These are phyloP conservation scores for Colletotrichum filicis DNA, from an alignment of 2,329 filamentous ascomycete genomes.

Conservation along the genomic window DNA sequence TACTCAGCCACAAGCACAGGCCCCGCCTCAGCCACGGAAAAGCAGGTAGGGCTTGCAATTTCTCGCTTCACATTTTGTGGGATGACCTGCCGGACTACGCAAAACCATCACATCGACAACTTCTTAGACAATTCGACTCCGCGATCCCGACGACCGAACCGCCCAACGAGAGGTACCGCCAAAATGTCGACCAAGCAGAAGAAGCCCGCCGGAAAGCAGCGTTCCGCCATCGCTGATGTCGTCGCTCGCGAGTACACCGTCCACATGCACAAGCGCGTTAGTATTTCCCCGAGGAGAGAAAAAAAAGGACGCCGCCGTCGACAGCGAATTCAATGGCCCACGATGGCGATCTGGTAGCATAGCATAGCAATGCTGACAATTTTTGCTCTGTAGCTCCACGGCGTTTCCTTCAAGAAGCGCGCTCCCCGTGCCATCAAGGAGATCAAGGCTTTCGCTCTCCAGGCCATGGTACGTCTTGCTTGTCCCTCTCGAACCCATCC, in stretches of 20 bases:
- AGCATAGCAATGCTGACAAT: constrained; percentile 46
- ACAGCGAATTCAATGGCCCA: constrained; percentile 8
- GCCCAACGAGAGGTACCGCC: constrained; percentile 42
- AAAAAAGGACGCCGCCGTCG: constrained; percentile 37
- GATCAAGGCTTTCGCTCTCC: constrained; percentile 92
- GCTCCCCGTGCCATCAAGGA: constrained; percentile 99
- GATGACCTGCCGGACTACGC: constrained; percentile 16
- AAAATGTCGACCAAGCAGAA: constrained; percentile 74
- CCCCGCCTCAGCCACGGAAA: constrained; percentile 6
- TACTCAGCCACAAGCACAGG: constrained; percentile 2
- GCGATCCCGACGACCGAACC: constrained; percentile 34
- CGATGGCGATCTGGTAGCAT: constrained; percentile 10
- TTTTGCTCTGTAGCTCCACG: constrained; percentile 78
- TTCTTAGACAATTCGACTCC: constrained; percentile 33
- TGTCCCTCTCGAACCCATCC: constrained; percentile 3
- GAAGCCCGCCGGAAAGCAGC: constrained; percentile 75
- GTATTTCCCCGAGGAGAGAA: constrained; percentile 48
- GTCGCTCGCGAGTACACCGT: constrained; percentile 99
- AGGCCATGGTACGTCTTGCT: constrained; percentile 87
- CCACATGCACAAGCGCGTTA: constrained; percentile 93
- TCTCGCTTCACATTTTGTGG: constrained; percentile 34
- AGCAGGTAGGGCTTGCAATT: constrained; percentile 29
- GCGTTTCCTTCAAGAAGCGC: constrained; percentile 99
- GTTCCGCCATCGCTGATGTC: constrained; percentile 98
- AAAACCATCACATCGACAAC: constrained; percentile 28